These are phyloP conservation scores for Nyssa sinensis DNA, from an alignment of 148 eudicot species.

Conservation along the genomic window DNA sequence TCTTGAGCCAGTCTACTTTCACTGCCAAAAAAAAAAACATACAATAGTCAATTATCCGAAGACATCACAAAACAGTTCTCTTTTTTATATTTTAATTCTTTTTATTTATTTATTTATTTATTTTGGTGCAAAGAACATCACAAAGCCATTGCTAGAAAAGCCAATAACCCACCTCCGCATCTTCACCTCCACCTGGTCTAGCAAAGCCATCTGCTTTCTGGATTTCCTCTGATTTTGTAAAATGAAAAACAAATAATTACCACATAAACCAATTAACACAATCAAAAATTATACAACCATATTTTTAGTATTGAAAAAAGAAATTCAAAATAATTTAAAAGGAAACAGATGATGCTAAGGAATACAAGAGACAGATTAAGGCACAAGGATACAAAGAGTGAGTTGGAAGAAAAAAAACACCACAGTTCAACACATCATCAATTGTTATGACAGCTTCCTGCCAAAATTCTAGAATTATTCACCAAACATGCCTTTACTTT, in stretches of 20 bases:
- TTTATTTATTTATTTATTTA: not conserved
- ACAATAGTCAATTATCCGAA: not conserved
- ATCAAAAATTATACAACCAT: not conserved
- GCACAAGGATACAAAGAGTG: not conserved
- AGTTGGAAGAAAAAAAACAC: no score
- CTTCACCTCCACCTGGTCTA: conserved; percentile 25
- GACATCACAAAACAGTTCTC: not conserved
- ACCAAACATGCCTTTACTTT: no score
- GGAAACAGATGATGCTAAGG: not conserved
- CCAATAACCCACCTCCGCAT: conserved; percentile 17
- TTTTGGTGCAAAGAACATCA: not conserved
- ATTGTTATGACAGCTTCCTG: not conserved
- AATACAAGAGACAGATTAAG: not conserved
- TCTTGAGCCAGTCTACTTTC: not conserved
- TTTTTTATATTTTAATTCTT: no score
- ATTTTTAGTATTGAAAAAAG: not conserved
- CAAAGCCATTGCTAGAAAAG: not conserved
- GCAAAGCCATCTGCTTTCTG: conserved; percentile 26
- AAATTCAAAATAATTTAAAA: not conserved
- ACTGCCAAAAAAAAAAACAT: not conserved
- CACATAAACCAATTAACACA: not conserved
- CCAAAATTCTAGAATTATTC: not conserved
- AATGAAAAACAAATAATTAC: not conserved
- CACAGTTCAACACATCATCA: no score
- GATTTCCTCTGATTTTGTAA: conserved; percentile 13